phyloP scores from a whole-genome alignment of 768 basidiomycete species.

The Auriscalpium orientale region DNA sequence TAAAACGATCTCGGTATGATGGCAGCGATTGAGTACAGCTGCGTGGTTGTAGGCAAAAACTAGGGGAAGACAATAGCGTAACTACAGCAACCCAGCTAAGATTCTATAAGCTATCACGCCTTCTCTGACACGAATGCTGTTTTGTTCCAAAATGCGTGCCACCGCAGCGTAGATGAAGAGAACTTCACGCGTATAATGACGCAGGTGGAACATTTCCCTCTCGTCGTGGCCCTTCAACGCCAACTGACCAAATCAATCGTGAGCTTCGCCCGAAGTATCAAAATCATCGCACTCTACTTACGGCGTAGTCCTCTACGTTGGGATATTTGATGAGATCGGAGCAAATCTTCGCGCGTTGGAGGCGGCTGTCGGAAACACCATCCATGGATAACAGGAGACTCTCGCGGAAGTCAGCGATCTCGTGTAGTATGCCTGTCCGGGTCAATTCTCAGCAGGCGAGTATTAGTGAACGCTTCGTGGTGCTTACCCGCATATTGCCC shows the following conservation, averaged over 20 bases:
- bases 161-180: too few species aligned
- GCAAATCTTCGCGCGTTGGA: conserved; percentile 68
- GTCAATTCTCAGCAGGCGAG: background rate
- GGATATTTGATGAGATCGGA: conserved; percentile 79
- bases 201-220: conserved; percentile 49
- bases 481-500: conserved; percentile 47
- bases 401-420: conserved; percentile 74
- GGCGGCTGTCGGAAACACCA: conserved; percentile 47
- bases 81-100: too few species aligned
- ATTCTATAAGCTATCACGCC: too few species aligned
- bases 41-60: background rate
- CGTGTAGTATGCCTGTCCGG: conserved; percentile 57
- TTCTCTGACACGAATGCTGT: too few species aligned
- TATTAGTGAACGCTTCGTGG: conserved; percentile 52
- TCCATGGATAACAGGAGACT: conserved; percentile 70
- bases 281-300: conserved; percentile 22
- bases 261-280: background rate
- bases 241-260: conserved; percentile 32
- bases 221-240: conserved; percentile 73
- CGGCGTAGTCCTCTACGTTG: conserved; percentile 66
- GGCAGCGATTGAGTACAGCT: conserved; percentile 1
- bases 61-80: too few species aligned
- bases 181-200: too few species aligned
- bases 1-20: conserved; percentile 83
- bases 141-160: too few species aligned